These are phyloP conservation scores for Trichoderma hamatum DNA, from an alignment of 2,329 filamentous ascomycete species.

Conservation along the genomic window DNA sequence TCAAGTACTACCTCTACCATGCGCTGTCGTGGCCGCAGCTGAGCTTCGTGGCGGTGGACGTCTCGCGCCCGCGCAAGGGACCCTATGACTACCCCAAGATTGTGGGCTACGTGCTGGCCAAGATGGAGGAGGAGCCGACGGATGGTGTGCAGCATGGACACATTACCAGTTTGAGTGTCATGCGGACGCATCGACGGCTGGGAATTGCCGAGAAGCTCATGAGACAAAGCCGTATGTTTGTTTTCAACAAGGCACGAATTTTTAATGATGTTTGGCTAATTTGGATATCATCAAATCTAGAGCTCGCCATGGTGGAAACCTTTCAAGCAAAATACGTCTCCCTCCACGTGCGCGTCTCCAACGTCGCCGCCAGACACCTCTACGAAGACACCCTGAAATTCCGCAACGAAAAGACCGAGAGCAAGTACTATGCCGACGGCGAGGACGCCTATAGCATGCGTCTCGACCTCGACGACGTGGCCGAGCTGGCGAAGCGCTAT, in stretches of 20 bases:
- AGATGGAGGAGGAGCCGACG: constrained; percentile 97
- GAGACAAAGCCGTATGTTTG: constrained; percentile 84
- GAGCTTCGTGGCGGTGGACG: constrained; percentile 93
- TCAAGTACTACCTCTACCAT: constrained; percentile 99
- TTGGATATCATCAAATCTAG: too few relatives aligned
- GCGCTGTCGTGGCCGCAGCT: constrained; percentile 97
- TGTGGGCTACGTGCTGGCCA: constrained; percentile 97
- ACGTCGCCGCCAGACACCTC: constrained; percentile 84
- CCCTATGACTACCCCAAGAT: constrained; percentile 94
- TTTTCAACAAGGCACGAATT: too few relatives aligned
- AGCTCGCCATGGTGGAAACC: constrained; percentile 95
- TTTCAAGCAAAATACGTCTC: constrained; percentile 91
- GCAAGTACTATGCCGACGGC: constrained; percentile 95
- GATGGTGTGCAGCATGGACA: constrained; percentile 93
- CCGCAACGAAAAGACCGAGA: constrained; percentile 80
- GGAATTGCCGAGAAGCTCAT: constrained; percentile 97
- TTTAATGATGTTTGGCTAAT: neutral
- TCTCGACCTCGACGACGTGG: constrained; percentile 72
- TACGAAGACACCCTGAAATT: constrained; percentile 94
- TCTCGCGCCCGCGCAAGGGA: constrained; percentile 74
- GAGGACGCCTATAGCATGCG: constrained; percentile 96
- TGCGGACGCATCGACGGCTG: constrained; percentile 89
- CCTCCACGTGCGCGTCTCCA: constrained; percentile 92
- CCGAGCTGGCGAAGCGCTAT: constrained; percentile 50
- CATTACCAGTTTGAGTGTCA: constrained; percentile 92